Percentiles rank a stretch among this genome's conserved stretches.
Conservation (phyloP, 441 rosid species). For the Monsonia emarginata region DNA sequence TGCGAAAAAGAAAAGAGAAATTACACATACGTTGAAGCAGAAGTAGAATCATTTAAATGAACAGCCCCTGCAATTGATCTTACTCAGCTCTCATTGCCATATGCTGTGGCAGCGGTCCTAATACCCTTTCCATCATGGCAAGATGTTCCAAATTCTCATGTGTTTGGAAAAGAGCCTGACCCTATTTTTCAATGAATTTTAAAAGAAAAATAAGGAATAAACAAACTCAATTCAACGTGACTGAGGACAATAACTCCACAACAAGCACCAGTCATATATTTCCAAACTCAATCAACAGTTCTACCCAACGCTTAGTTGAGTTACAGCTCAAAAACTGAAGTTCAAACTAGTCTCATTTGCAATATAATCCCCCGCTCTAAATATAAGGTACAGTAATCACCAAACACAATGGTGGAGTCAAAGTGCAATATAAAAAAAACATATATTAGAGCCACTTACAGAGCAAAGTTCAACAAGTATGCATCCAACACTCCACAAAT, state of each 20-base stretch:
- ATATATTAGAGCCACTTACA: slow-evolving; percentile 34
- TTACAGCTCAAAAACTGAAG: background rate
- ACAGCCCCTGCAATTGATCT: slow-evolving; percentile 14
- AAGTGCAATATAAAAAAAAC: background rate
- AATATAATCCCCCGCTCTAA: background rate
- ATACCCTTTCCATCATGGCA: slow-evolving; percentile 89
- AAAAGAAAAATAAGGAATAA: background rate
- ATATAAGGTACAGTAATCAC: background rate
- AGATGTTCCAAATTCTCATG: slow-evolving; percentile 90
- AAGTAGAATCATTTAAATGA: background rate
- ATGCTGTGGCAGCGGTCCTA: slow-evolving; percentile 75
- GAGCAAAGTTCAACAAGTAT: slow-evolving; percentile 85
- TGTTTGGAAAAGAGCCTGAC: slow-evolving; percentile 86
- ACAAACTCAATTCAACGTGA: background rate
- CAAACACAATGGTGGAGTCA: background rate
- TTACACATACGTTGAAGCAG: slow-evolving; percentile 9
- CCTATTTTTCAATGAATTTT: slow-evolving; percentile 29
- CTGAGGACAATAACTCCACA: background rate
- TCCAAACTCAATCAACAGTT: no score
- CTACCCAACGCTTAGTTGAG: background rate
- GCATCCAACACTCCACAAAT: slow-evolving; percentile 90
- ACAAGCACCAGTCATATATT: no score
- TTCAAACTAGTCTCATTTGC: background rate
- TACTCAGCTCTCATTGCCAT: slow-evolving; percentile 71
- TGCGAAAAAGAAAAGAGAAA: slow-evolving; percentile 26